Base-by-base conservation (phyloP, 2,329 filamentous ascomycete species). In the Fusarium armeniacum region DNA sequence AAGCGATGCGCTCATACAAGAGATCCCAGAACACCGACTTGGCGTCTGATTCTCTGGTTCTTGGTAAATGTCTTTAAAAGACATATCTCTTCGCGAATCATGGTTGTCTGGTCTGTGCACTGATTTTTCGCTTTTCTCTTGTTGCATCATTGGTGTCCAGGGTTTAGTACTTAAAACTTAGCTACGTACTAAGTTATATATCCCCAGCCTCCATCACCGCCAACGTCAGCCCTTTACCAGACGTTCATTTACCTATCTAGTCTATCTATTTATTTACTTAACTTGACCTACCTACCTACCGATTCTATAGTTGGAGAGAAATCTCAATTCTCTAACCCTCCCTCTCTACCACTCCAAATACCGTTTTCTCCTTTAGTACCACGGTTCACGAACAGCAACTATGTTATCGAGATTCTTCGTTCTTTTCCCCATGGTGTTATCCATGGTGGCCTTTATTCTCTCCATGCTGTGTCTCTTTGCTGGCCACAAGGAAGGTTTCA, bases 381-480 rank as follows among this genome's bases (percentile, higher is more conserved):
- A 55, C 15, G 7, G 43, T 35, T 58, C 41, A 38, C 9, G 50
- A 22, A 41, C 24, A 5, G 33, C 32, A 58, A 33, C 44, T 63
- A 75, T 75, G 73, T 40, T 73, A 41, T 75, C 71, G 28, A 73
- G 75, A 59, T 74, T 80, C 38, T 60, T 76, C 40, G 72, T 80
- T 35, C 61, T 82, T 33, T 38, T 82, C 22, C 81, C 81, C 50
- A 59, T 83, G 66, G 70, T 77, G 28, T 70, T 82, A 40, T 77
- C 78, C 62, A 72, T 82, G 43, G 77, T 78, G 67, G 78, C 76
- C 36, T 79, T 83, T 60, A 74, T 83, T 38, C 77, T 83, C 20
- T 77, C 78, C 18, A 77, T 78, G 44, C 73, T 83, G n/a, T 76
- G 76, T 50, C 77, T 82, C 30, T 81, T 82, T 65, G 77, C 81